Evolutionary conservation across 2,329 filamentous ascomycete genomes (phyloP).

Genomic region (Ceratocystis colombiana): DNA sequence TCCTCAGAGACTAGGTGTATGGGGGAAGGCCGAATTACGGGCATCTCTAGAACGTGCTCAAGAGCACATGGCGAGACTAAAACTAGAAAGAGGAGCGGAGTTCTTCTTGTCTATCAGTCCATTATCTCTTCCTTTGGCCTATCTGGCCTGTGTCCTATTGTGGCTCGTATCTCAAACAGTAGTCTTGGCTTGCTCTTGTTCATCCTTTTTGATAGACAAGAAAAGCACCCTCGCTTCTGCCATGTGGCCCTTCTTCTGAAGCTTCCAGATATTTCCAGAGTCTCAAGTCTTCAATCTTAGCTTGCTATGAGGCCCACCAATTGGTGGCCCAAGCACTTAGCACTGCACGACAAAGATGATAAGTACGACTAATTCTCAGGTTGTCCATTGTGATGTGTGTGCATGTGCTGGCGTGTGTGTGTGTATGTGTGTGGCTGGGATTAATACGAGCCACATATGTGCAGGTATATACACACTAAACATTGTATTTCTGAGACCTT

Average conservation of each 20-base stretch:
- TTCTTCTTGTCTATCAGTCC: not conserved
- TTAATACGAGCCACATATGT: slow-evolving; percentile 4
- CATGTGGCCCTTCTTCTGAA: not conserved
- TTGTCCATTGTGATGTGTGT: too few relatives aligned
- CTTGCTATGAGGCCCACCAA: slow-evolving; percentile 4
- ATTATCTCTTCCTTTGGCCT: not conserved
- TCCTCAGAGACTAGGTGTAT: not conserved
- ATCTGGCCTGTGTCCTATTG: not conserved
- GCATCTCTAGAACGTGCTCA: not conserved
- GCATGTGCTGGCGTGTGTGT: too few relatives aligned
- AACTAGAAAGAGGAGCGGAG: not conserved
- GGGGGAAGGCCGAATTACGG: not conserved
- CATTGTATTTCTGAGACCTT: slow-evolving; percentile 1
- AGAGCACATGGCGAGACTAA: not conserved
- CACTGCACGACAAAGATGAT: not conserved
- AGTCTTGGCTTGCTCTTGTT: not conserved
- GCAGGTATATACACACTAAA: not conserved
- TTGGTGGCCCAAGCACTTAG: slow-evolving; percentile 2
- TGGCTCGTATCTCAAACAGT: not conserved
- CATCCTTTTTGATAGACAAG: not conserved
- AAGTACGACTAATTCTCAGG: too few relatives aligned
- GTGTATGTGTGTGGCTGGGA: not conserved
- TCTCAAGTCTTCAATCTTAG: not conserved
- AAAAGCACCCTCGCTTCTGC: not conserved
- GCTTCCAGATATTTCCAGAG: slow-evolving; percentile 5